Evolutionary conservation across 2,329 filamentous ascomycete species (phyloP), one percentile per base, ranked within the genome.

Genomic region (Aspergillus sp.): DNA sequence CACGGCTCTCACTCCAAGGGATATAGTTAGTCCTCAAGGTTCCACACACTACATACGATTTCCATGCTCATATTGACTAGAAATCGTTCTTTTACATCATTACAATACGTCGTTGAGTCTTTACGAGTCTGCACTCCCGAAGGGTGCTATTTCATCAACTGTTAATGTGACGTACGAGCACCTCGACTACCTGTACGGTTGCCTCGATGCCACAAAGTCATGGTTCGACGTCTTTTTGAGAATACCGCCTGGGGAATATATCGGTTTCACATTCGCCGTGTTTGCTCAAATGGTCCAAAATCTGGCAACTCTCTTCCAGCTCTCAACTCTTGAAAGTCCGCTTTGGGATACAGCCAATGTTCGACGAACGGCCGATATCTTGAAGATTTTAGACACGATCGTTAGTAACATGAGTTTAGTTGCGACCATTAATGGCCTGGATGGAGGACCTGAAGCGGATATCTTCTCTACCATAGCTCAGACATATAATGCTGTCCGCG

Each of bases 211-310:
- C 15, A 28, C 47, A 7, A 63, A 63, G 23, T 63, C 61, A 21
- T 63, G 58, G 58, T 50, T 63, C 17, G 58, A 61, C 7, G 39
- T 56, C 0, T 58, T 60, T 36, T n/a, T 61, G 13, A 57, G 54
- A 17, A 61, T 61, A 4, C 55, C 61, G 5, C 38, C 58, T 0
- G 19, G 17, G 3, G 30, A 58, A 12, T 63, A 63, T 13, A 50
- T 51, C 13, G 55, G 55, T 0, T 58, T 60, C 10, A 36, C 58
- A 0, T 58, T 56, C 21, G 53, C 55, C 10, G 49, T 60, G 1
- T 63, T 60, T 23, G 21, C 49, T 3, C 54, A 57, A 13, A 58
- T 63, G 61, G 50, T 60, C 8, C 61, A 61, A n/a, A 55, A 55
- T 12, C 50, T 61, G 12, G 43, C 58, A 15, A 48, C 53, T 4